These are phyloP conservation scores for Bipolaris cookei DNA, from an alignment of 2,329 filamentous ascomycete species.

Conservation along the genomic window DNA sequence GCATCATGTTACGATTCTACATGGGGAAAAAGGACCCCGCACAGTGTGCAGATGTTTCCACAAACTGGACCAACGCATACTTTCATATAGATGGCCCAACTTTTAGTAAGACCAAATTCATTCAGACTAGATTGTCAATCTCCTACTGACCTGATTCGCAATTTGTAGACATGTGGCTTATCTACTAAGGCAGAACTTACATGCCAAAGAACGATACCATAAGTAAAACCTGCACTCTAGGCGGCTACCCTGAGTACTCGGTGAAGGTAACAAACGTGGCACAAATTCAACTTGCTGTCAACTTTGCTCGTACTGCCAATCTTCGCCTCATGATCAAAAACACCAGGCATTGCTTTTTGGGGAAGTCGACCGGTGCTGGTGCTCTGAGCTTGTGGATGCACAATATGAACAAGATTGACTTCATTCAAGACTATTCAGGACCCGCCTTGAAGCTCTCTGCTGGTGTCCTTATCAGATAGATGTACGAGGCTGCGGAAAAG, in stretches of 20 bases:
- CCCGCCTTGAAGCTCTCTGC: constrained; percentile 38
- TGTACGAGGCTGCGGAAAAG: constrained; percentile 36
- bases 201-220: constrained; percentile 30
- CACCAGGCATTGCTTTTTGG: constrained; percentile 41
- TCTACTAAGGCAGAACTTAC: constrained; percentile 40
- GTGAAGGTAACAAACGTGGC: constrained; percentile 32
- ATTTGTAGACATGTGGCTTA: constrained; percentile 26
- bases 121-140: background rate
- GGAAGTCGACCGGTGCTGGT: constrained; percentile 34
- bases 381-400: constrained; percentile 42
- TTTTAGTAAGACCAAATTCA: constrained; percentile 1
- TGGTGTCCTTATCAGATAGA: constrained; percentile 36
- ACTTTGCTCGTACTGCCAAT: constrained; percentile 36
- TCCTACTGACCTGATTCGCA: background rate
- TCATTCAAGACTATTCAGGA: constrained; percentile 35
- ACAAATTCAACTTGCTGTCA: constrained; percentile 37
- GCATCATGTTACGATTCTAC: constrained; percentile 25
- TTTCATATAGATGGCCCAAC: constrained; percentile 39
- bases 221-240: constrained; percentile 32
- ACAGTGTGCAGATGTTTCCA: constrained; percentile 15
- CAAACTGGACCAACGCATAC: constrained; percentile 17
- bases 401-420: constrained; percentile 37
- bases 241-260: constrained; percentile 37
- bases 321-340: constrained; percentile 42
- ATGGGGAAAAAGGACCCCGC: constrained; percentile 17